These are phyloP conservation scores for Hypoxylon sp. DNA, from an alignment of 2,329 filamentous ascomycete species.

Conservation along the genomic window DNA sequence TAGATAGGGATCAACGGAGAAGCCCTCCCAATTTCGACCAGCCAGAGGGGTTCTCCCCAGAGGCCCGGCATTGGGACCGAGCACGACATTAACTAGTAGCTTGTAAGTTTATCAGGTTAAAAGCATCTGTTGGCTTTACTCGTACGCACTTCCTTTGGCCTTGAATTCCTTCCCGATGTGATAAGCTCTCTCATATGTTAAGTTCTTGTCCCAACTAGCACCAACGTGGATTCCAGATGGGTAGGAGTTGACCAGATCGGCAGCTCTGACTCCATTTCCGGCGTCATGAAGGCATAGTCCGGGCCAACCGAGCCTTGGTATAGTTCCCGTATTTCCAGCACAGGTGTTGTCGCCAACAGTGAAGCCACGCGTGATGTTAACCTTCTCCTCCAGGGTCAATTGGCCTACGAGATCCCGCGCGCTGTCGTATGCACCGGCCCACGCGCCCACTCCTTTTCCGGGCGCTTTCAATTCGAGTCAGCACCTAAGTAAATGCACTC, in stretches of 20 bases:
- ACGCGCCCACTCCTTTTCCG: slow-evolving; percentile 51
- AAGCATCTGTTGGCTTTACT: background rate
- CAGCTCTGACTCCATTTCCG: slow-evolving; percentile 57
- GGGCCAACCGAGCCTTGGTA: slow-evolving; percentile 56
- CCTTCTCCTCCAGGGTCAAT: slow-evolving; percentile 74
- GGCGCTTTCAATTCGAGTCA: slow-evolving; percentile 38
- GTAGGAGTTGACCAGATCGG: slow-evolving; percentile 59
- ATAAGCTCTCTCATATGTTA: slow-evolving; percentile 60
- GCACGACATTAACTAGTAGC: slow-evolving; percentile 60
- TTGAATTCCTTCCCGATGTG: slow-evolving; percentile 67
- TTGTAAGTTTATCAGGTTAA: slow-evolving; percentile 13
- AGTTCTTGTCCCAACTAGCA: slow-evolving; percentile 61
- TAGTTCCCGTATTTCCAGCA: slow-evolving; percentile 56
- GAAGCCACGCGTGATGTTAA: slow-evolving; percentile 57
- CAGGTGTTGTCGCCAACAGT: slow-evolving; percentile 58
- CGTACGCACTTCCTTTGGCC: slow-evolving; percentile 54
- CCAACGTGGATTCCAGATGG: slow-evolving; percentile 58
- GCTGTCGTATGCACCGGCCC: slow-evolving; percentile 66
- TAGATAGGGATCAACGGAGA: slow-evolving; percentile 73
- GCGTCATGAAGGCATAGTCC: slow-evolving; percentile 61
- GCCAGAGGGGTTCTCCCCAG: slow-evolving; percentile 72
- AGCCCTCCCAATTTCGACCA: slow-evolving; percentile 74
- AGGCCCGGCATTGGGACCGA: slow-evolving; percentile 75
- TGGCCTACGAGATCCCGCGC: slow-evolving; percentile 65
- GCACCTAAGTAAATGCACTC: background rate